These are phyloP conservation scores for Cornus controversa DNA, from an alignment of 148 eudicot species.

Conservation along the genomic window DNA sequence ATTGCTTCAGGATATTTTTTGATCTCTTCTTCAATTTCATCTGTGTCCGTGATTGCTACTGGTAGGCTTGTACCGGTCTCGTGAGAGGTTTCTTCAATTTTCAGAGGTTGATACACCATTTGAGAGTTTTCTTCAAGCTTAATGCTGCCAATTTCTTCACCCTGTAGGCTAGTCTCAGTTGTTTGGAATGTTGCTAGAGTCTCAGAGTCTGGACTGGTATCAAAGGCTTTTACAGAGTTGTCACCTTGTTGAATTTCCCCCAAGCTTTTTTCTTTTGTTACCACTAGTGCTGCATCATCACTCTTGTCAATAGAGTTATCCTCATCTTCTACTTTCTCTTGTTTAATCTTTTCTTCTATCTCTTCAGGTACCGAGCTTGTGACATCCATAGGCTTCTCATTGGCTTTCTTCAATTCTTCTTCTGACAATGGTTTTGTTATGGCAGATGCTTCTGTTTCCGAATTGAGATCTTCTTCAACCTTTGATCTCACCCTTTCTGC, in stretches of 20 bases:
- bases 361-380: neutral
- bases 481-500: no score
- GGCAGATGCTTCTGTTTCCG: no score
- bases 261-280: constrained; percentile 14
- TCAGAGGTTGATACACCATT: neutral
- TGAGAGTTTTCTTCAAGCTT: constrained; percentile 6
- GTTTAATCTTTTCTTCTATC: no score
- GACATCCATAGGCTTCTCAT: neutral
- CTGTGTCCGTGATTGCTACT: neutral
- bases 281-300: neutral
- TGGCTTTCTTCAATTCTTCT: neutral
- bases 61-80: neutral
- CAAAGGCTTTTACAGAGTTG: neutral
- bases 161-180: no score
- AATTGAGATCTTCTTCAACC: no score
- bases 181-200: no score
- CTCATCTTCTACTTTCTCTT: constrained; percentile 17
- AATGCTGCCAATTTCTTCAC: no score
- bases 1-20: no score
- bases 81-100: neutral
- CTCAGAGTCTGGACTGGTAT: neutral
- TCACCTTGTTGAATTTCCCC: constrained; percentile 9
- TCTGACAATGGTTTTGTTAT: neutral
- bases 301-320: neutral
- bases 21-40: no score